phyloP scores from a whole-genome alignment of 2,329 filamentous ascomycete species.

The Pseudogymnoascus pannorum region DNA sequence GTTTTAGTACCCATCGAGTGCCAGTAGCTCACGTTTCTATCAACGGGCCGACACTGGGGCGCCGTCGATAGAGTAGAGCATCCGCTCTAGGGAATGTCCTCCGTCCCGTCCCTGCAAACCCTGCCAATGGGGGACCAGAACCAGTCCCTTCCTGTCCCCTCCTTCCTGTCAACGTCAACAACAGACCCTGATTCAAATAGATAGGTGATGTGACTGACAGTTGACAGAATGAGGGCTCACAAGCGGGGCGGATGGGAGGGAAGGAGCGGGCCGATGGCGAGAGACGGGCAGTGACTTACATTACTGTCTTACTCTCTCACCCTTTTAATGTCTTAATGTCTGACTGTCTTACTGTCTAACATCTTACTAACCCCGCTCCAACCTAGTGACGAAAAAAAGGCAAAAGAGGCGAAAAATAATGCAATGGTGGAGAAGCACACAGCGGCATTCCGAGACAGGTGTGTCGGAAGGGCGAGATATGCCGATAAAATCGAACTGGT shows the following conservation, averaged over 20 bases:
- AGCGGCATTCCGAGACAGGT: background rate
- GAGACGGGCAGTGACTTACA: background rate
- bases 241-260: background rate
- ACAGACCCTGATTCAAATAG: background rate
- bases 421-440: background rate
- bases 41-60: background rate
- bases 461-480: background rate
- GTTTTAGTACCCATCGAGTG: background rate
- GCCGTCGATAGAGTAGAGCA: background rate
- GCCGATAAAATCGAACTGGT: background rate
- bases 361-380: background rate
- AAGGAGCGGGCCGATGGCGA: background rate
- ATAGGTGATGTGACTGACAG: background rate
- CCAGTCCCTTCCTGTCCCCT: background rate
- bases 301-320: background rate
- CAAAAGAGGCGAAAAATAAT: background rate
- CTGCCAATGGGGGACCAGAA: background rate
- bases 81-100: background rate
- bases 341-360: background rate
- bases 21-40: background rate
- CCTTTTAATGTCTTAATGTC: background rate
- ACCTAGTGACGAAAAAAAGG: background rate
- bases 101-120: background rate
- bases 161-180: background rate
- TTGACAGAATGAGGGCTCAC: background rate